Evolutionary conservation across 208 protist species (phyloP), one percentile per base, ranked within the genome.

Genomic region (Trypanosoma vivax): DNA sequence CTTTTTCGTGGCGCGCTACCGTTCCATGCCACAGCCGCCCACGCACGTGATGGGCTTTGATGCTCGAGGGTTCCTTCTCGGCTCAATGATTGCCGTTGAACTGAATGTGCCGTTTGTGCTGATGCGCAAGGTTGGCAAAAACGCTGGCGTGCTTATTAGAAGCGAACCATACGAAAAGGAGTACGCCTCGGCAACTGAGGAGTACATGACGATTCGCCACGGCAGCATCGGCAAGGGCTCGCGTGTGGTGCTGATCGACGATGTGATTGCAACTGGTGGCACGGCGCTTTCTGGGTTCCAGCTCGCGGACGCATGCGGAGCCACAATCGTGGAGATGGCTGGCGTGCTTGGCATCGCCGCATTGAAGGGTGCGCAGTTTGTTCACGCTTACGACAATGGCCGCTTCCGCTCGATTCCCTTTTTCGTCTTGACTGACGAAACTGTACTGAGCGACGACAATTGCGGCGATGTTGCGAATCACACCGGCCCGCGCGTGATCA

Each of bases 221-320:
- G 90, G 83, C 19, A 88, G 79, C 55, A 79, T 96, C 47, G 19
- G 30, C 39, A 63, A 73, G 39, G 73, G 61, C 13, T 77, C 83
- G 9, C 81, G 90, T 30, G 87, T 94, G 27, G 76, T 96, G 31
- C 72, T 96, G 9, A 85, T 96, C 50, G 90, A 96, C 66, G 90
- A 96, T 63, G 83, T 96, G 1, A 59, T 96, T 25, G 90, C 90
- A 21, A 96, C 90, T 2, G 90, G 90, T 25, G 90, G 90, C 13
- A 96, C 89, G 5, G 81, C 79, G 23, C 65, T 94, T 7, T 88
- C 89, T n/a, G 89, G 89, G 1, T 48, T 96, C 31, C 85, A 96
- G 63, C 79, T 96, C 27, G 81, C 89, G 39, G 73, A 90, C 14
- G 86, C 82, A 10, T 73, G 71, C 28, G 83, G 73, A 0, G 85